Base-by-base conservation (phyloP, 495 filamentous ascomycete species). In the Choiromyces venosus region DNA sequence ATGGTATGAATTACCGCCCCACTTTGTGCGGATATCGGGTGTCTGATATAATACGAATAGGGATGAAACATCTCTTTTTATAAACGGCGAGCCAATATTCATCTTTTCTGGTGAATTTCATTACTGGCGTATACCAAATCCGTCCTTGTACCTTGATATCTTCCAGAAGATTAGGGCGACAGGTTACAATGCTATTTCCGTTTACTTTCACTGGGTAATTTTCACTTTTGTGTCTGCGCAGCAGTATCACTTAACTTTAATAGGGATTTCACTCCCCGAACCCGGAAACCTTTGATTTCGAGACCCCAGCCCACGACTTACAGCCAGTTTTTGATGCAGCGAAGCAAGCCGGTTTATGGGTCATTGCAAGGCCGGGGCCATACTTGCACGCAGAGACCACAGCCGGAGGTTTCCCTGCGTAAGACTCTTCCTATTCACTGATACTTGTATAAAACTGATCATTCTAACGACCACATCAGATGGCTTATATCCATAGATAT, bases 71-170 rank as follows among this genome's bases (percentile, higher is more conserved):
- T 88, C 88, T 35, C 78, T 90, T 21, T 89, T 88, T 76, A 83
- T 90, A 67, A 84, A 86, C 77, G 88, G 88, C 52, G 85, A 89
- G 80, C 83, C 87, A 37, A 74, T 90, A 65, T 85, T 89, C 81
- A 83, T 90, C 29, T 90, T 87, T 79, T 87, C 84, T 71, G 88
- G 87, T 46, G 87, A 90, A 81, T 82, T 88, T 37, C 87, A 89
- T 76, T 87, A 88, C 14, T 89, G 77, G 77, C 65, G 78, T 39
- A 76, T 80, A 18, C 78, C 74, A 18, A 74, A 81, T 38, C 78
- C 78, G 25, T 75, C 52, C 5, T 61, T 80, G 10, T 80, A 73
- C 42, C 71, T 80, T 12, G 78, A 80, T 70, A 73, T 80, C 64
- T 80, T 80, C 37, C 78, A 80, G 66, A 80, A 80, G 71, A 69